These are phyloP conservation scores for Xylariaceae sp. DNA, from an alignment of 2,329 filamentous ascomycete species.

Conservation along the genomic window DNA sequence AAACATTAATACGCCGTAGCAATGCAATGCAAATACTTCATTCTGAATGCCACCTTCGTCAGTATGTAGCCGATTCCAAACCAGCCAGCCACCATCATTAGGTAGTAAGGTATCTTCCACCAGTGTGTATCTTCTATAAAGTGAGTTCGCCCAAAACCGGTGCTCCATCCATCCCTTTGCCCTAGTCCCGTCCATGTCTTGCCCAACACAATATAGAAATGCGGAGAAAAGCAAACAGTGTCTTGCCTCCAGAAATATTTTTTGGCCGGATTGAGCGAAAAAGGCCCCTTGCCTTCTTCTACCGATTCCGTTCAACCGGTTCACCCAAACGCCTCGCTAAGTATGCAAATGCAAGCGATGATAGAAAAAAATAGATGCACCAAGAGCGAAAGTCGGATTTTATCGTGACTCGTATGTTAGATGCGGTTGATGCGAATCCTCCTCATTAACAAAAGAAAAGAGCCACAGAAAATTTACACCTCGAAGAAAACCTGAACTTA, in stretches of 20 bases:
- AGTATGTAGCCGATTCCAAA: no score
- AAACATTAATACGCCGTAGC: no score
- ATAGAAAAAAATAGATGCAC: background rate
- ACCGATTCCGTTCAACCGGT: background rate
- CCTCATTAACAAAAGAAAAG: background rate
- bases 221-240: background rate
- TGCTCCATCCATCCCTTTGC: background rate
- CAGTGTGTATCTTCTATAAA: background rate
- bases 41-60: no score
- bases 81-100: no score
- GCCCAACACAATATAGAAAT: background rate
- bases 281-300: background rate
- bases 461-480: slow-evolving; percentile 9
- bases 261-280: no score
- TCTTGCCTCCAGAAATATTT: no score
- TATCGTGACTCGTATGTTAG: background rate
- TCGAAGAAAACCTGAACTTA: slow-evolving; percentile 9
- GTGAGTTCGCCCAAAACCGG: background rate
- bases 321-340: background rate
- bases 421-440: background rate
- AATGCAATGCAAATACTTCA: no score
- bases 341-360: background rate
- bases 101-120: no score
- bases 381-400: background rate
- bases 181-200: no score